Conservation (phyloP, 495 filamentous ascomycete genomes). For the Bacidia rubella region DNA sequence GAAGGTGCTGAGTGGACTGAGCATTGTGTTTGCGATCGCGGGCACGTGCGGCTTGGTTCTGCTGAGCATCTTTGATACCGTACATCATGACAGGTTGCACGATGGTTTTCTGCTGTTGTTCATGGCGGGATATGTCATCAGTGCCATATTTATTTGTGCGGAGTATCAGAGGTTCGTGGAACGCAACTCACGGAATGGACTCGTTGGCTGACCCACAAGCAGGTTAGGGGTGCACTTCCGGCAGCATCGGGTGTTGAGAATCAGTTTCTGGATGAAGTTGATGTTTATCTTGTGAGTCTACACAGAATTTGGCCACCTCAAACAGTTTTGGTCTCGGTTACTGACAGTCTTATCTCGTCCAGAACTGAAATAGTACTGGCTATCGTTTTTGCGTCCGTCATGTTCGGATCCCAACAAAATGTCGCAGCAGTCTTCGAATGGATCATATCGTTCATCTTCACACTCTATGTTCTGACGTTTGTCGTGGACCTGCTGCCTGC, state of each 20-base stretch:
- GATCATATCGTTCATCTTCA: slow-evolving; percentile 77
- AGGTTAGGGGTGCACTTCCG: slow-evolving; percentile 60
- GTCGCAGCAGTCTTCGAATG: slow-evolving; percentile 41
- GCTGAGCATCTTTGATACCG: slow-evolving; percentile 73
- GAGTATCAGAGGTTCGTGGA: slow-evolving; percentile 56
- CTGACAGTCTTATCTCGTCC: no score
- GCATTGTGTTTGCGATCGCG: slow-evolving; percentile 58
- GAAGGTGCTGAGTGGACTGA: slow-evolving; percentile 52
- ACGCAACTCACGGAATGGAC: not conserved
- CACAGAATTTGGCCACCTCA: no score
- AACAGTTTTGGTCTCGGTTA: no score
- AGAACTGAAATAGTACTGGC: slow-evolving; percentile 44
- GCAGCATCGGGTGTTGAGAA: slow-evolving; percentile 54
- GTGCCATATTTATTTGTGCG: slow-evolving; percentile 71
- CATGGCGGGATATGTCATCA: slow-evolving; percentile 58
- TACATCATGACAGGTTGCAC: slow-evolving; percentile 49
- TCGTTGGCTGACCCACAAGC: no score
- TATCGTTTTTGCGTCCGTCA: slow-evolving; percentile 43
- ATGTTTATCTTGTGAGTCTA: slow-evolving; percentile 46
- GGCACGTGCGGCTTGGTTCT: slow-evolving; percentile 71
- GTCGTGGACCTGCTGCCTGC: slow-evolving; percentile 78
- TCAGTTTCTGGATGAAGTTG: slow-evolving; percentile 73
- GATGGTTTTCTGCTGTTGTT: slow-evolving; percentile 70
- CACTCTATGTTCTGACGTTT: slow-evolving; percentile 79
- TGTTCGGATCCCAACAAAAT: slow-evolving; percentile 32